Conservation (phyloP, 495 filamentous ascomycete genomes). For the Talaromyces nanjingensis region DNA sequence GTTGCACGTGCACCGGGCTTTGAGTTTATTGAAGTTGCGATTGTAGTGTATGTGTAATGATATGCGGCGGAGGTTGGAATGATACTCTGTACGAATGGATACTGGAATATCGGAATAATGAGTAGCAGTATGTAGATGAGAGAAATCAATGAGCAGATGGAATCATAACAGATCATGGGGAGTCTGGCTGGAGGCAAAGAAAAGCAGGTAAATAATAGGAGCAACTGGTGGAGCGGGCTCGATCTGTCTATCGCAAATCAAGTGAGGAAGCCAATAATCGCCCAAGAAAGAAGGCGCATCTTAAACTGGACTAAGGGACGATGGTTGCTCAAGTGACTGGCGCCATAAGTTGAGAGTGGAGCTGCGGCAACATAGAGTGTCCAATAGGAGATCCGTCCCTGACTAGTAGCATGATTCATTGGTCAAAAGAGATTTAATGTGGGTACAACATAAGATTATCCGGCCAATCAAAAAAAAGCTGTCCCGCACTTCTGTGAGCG, state of each 20-base stretch:
- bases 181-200: neutral
- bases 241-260: neutral
- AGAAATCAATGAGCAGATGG: neutral
- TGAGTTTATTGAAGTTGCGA: neutral
- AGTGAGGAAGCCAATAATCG: neutral
- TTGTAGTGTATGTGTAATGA: neutral
- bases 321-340: slow-evolving; percentile 5
- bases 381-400: neutral
- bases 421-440: neutral
- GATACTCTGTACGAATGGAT: neutral
- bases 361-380: too few relatives aligned
- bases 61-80: neutral
- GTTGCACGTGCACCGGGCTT: slow-evolving; percentile 2
- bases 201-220: slow-evolving; percentile 3
- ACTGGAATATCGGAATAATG: neutral
- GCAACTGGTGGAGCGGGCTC: neutral
- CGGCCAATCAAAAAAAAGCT: neutral
- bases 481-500: neutral
- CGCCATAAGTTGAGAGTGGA: neutral
- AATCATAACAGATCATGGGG: neutral
- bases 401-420: neutral
- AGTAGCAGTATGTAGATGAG: neutral
- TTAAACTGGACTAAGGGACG: neutral
- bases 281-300: neutral
- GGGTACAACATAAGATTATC: neutral